Percentiles rank a stretch among this genome's conserved stretches.
phyloP scores from a whole-genome alignment of 345 rosid species.

The Hibiscus syriacus region DNA sequence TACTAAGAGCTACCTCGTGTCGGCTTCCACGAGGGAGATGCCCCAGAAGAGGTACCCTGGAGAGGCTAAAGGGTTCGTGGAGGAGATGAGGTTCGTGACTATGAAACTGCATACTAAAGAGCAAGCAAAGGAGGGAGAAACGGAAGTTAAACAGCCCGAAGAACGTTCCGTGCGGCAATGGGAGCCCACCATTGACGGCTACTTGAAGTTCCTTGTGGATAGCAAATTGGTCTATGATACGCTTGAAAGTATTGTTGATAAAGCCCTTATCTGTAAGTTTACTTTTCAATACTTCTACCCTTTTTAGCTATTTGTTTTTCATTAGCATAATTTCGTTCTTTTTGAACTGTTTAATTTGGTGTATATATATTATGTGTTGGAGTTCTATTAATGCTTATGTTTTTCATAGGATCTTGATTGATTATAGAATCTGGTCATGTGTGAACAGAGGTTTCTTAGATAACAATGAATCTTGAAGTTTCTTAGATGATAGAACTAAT shows the following conservation, averaged over 20 bases:
- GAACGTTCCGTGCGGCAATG: slow-evolving; percentile 57
- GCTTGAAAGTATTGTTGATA: slow-evolving; percentile 60
- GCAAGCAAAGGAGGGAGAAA: slow-evolving; percentile 89
- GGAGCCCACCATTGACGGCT: slow-evolving; percentile 80
- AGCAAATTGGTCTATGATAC: slow-evolving; percentile 90
- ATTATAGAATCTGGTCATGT: not conserved
- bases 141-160: slow-evolving; percentile 60
- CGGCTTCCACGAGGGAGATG: slow-evolving; percentile 70
- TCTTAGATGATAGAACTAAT: not conserved
- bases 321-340: not conserved
- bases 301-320: slow-evolving; percentile 1
- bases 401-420: not conserved
- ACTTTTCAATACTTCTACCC: too few species aligned
- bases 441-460: not conserved
- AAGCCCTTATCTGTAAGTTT: slow-evolving; percentile 73
- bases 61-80: slow-evolving; percentile 91
- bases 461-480: not conserved
- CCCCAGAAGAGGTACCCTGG: slow-evolving; percentile 66
- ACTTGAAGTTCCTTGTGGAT: slow-evolving; percentile 81
- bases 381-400: not conserved
- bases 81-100: slow-evolving; percentile 99
- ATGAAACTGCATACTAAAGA: slow-evolving; percentile 85
- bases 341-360: not conserved
- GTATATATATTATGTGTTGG: too few species aligned
- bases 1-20: slow-evolving; percentile 27